A percentile compares a stretch with the other conserved stretches of the same genome.
Evolutionary conservation across 805 yeast species (phyloP).

Genomic region (Saccharomycopsis sp.): DNA sequence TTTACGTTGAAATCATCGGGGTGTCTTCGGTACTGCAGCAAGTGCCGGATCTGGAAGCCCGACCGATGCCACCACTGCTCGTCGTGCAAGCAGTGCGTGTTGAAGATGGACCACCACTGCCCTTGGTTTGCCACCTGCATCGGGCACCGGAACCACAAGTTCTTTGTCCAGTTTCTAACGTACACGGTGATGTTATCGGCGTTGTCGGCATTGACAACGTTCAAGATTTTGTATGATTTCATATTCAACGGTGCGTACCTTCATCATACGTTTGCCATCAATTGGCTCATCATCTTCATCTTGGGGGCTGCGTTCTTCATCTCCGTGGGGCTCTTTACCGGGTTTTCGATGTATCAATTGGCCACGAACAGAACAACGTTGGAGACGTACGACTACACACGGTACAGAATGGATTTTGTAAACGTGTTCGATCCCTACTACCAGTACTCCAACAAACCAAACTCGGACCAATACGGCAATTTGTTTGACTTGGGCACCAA

Average conservation of each 20-base stretch:
- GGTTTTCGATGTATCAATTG: slow-evolving; percentile 51
- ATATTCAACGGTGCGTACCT: slow-evolving; percentile 34
- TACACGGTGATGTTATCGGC: slow-evolving; percentile 43
- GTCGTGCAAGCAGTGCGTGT: slow-evolving; percentile 61
- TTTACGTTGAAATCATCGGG: slow-evolving; percentile 32
- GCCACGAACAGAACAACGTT: slow-evolving; percentile 68
- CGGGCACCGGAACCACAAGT: slow-evolving; percentile 74
- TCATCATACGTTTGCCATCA: slow-evolving; percentile 41
- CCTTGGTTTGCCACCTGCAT: slow-evolving; percentile 93
- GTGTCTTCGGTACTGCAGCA: slow-evolving; percentile 46
- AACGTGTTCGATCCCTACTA: slow-evolving; percentile 29
- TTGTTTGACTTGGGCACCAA: slow-evolving; percentile 64
- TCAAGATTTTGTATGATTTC: slow-evolving; percentile 39
- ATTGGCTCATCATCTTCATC: slow-evolving; percentile 51
- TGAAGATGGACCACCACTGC: slow-evolving; percentile 88
- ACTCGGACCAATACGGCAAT: slow-evolving; percentile 45
- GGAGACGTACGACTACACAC: slow-evolving; percentile 54
- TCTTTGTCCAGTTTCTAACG: slow-evolving; percentile 62
- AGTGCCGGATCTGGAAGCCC: slow-evolving; percentile 68
- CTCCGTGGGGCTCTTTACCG: slow-evolving; percentile 48
- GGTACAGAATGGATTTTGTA: slow-evolving; percentile 35
- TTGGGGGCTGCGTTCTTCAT: slow-evolving; percentile 44
- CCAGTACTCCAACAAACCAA: slow-evolving; percentile 35
- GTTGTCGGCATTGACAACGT: slow-evolving; percentile 33
- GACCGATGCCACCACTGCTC: slow-evolving; percentile 84